phyloP scores from a whole-genome alignment of 192 early-diverging fungal genomes.

The Coemansia sp. region DNA sequence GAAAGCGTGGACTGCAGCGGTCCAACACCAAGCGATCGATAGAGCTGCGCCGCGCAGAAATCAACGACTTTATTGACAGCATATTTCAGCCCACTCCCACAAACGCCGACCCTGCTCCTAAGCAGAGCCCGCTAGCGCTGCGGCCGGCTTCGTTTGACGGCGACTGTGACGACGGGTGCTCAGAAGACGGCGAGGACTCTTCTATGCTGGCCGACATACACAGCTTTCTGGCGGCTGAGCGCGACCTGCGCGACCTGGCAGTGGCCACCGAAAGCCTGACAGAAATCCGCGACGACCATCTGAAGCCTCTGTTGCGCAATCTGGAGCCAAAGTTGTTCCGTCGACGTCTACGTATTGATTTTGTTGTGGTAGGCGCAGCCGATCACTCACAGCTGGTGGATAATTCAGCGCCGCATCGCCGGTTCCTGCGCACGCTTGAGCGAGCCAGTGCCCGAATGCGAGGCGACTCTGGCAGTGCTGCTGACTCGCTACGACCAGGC shows the following conservation, averaged over 20 bases:
- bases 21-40: constrained; percentile 44
- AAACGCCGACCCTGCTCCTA: not conserved
- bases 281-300: constrained; percentile 53
- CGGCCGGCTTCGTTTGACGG: constrained; percentile 13
- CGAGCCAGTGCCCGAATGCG: constrained; percentile 40
- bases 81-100: constrained; percentile 20
- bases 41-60: constrained; percentile 50
- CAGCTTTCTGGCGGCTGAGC: constrained; percentile 26
- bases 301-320: constrained; percentile 53
- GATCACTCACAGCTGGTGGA: constrained; percentile 20
- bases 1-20: constrained; percentile 44
- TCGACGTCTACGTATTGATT: constrained; percentile 50
- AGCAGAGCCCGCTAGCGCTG: not conserved
- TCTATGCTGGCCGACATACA: constrained; percentile 24
- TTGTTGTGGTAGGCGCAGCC: constrained; percentile 44
- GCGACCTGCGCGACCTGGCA: constrained; percentile 36
- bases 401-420: constrained; percentile 40
- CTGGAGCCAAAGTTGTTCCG: constrained; percentile 53
- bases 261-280: constrained; percentile 52
- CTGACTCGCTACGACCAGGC: constrained; percentile 24
- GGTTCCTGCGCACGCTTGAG: constrained; percentile 50
- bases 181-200: constrained; percentile 8
- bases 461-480: constrained; percentile 23
- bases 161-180: not conserved
- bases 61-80: constrained; percentile 46